These are phyloP conservation scores for Vitis rotundifolia DNA, from an alignment of 164 flowering plant genomes.

Conservation along the genomic window DNA sequence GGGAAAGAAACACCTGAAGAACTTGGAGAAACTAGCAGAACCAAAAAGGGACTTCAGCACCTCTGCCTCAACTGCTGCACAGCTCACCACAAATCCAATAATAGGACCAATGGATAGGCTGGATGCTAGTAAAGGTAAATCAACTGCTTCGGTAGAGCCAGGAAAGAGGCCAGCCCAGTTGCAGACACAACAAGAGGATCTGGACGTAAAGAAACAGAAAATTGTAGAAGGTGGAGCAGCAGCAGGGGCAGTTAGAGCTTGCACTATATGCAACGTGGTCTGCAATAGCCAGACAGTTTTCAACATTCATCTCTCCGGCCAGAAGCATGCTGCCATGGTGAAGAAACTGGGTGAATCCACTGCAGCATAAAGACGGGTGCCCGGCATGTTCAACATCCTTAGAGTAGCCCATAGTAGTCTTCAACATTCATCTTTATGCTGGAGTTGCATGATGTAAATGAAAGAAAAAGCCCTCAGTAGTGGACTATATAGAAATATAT, in stretches of 20 bases:
- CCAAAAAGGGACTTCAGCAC: background rate
- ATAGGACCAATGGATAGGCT: slow-evolving; percentile 14
- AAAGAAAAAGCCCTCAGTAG: no score
- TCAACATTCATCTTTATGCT: no score
- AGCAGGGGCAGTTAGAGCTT: slow-evolving; percentile 14
- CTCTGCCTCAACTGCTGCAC: slow-evolving; percentile 6
- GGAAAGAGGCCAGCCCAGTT: background rate
- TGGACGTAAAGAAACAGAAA: slow-evolving; percentile 29
- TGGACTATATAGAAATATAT: no score
- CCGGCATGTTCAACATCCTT: no score
- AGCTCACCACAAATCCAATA: background rate
- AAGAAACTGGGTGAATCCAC: slow-evolving; percentile 13
- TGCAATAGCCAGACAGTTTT: slow-evolving; percentile 39
- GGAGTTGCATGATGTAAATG: no score
- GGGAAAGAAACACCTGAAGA: slow-evolving; percentile 28
- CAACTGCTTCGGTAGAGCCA: background rate
- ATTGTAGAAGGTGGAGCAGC: slow-evolving; percentile 27
- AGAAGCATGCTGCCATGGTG: slow-evolving; percentile 34
- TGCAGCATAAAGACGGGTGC: no score
- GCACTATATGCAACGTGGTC: slow-evolving; percentile 34
- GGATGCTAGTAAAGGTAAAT: slow-evolving; percentile 2
- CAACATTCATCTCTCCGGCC: slow-evolving; percentile 32
- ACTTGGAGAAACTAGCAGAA: slow-evolving; percentile 19
- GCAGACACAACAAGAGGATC: slow-evolving; percentile 10
- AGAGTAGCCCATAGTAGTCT: no score